phyloP scores from a whole-genome alignment of 2,329 filamentous ascomycete species.

The Cladophialophora yegresii region DNA sequence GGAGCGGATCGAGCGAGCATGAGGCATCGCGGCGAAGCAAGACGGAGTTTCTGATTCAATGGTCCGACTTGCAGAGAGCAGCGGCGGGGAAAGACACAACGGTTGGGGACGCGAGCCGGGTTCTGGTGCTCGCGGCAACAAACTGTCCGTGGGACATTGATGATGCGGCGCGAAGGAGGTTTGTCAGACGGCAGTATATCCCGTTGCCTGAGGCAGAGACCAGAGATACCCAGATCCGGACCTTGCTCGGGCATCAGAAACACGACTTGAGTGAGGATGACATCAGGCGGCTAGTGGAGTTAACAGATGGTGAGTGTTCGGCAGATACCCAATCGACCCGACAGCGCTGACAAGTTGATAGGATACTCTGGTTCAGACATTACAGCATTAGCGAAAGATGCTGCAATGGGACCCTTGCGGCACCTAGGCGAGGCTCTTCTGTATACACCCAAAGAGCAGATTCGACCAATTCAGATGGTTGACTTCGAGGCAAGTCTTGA shows the following conservation, averaged over 20 bases:
- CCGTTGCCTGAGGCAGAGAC: constrained; percentile 85
- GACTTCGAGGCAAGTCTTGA: constrained; percentile 84
- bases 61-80: constrained; percentile 89
- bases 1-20: constrained; percentile 76
- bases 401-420: constrained; percentile 92
- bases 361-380: constrained; percentile 98
- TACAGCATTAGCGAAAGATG: constrained; percentile 93
- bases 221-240: constrained; percentile 74
- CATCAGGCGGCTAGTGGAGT: constrained; percentile 69
- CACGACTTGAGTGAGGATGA: constrained; percentile 73
- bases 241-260: constrained; percentile 81
- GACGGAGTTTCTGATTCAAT: constrained; percentile 96
- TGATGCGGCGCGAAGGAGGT: constrained; percentile 85
- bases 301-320: constrained; percentile 74
- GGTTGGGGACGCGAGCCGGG: constrained; percentile 75
- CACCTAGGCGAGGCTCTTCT: constrained; percentile 87
- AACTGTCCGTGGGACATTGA: constrained; percentile 98
- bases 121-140: constrained; percentile 90
- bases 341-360: constrained; percentile 44
- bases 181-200: constrained; percentile 93
- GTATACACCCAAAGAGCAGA: constrained; percentile 91
- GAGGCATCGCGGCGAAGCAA: constrained; percentile 93
- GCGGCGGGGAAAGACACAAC: constrained; percentile 71
- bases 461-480: constrained; percentile 75
- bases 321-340: constrained; percentile 1